These are phyloP conservation scores for Shiraia sp. DNA, from an alignment of 2,329 filamentous ascomycete species.

Conservation along the genomic window DNA sequence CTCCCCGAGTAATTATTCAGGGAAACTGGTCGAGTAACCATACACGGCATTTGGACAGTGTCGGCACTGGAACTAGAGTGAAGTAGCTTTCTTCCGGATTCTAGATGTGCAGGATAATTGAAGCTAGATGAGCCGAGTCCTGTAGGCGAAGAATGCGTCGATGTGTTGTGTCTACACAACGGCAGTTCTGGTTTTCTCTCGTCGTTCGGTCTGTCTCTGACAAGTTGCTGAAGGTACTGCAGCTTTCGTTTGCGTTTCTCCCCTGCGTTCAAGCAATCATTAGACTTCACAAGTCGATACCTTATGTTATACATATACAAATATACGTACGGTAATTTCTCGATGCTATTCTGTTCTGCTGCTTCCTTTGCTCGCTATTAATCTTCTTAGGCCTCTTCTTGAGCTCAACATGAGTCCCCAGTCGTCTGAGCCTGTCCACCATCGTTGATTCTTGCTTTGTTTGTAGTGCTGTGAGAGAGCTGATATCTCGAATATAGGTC, in stretches of 20 bases:
- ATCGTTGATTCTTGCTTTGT: slow-evolving; percentile 10
- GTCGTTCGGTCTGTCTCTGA: slow-evolving; percentile 27
- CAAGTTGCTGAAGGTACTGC: slow-evolving; percentile 40
- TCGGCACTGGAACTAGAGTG: too few relatives aligned
- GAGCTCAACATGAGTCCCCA: slow-evolving; percentile 9
- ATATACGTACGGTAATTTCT: slow-evolving; percentile 41
- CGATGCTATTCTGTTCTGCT: slow-evolving; percentile 44
- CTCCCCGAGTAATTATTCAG: slow-evolving; percentile 15
- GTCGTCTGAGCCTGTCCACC: slow-evolving; percentile 11
- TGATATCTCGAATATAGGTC: too few relatives aligned
- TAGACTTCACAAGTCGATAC: slow-evolving; percentile 4
- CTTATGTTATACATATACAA: neutral
- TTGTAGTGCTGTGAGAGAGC: slow-evolving; percentile 10
- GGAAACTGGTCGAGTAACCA: too few relatives aligned
- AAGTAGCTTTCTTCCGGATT: too few relatives aligned
- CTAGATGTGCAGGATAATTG: slow-evolving; percentile 6
- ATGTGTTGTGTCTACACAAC: slow-evolving; percentile 14
- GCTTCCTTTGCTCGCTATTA: slow-evolving; percentile 44
- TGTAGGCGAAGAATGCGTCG: slow-evolving; percentile 20
- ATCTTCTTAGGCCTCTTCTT: slow-evolving; percentile 36
- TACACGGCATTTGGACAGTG: too few relatives aligned
- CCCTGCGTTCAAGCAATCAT: slow-evolving; percentile 18
- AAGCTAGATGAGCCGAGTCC: slow-evolving; percentile 21
- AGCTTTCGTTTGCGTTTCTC: slow-evolving; percentile 45
- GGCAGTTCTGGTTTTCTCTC: slow-evolving; percentile 15